Evolutionary conservation across 495 filamentous ascomycete genomes (phyloP), one percentile per base, ranked within the genome.

Genomic region (Hypoxylon cercidicola): DNA sequence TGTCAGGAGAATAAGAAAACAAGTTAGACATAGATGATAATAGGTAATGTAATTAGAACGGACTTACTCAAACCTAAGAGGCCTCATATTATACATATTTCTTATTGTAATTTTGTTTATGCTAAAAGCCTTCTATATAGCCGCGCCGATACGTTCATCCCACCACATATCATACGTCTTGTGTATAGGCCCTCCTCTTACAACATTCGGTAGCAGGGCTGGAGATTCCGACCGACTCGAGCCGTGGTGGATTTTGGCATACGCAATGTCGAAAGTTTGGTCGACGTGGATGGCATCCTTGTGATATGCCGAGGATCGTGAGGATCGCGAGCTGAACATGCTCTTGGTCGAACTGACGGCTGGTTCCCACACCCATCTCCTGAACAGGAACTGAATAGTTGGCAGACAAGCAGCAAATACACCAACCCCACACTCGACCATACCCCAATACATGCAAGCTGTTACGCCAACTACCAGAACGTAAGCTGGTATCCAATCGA

Each of bases 381-480:
- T 44, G 11, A 70, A 55, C 10, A 70, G 48, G 37, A 61, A 59
- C 18, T 67, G 64, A 4, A 66, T 45, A 9, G 57, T 57, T n/a
- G 69, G 69, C 10, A 72, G 44, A 18, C 69, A 72, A 6, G 63
- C 69, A 20, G 62, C 66, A 12, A 72, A 45, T 2, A 72, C 62
- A 7, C 63, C 66, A 11, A 66, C 28, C 4, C 69, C 69, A 23
- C 65, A 63, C 45, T 72, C 69, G 13, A 72, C 46, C 53, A 66
- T 60, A 0, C 65, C 69, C 65, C 65, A 72, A 12, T 72, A 72
- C 15, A 69, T 13, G n/a, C 53, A 62, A 23, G 48, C 66, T 1
- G 69, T 69, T 13, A 55, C 35, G 37, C 40, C 40, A 25, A 71
- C 64, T 71, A 15, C 7, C 18, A 18, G 13, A 34, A 1, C 9